Percentiles rank a stretch among this genome's conserved stretches.
These are phyloP conservation scores for Ustilago loliicola DNA, from an alignment of 1,284 basidiomycete genomes.

Conservation along the genomic window DNA sequence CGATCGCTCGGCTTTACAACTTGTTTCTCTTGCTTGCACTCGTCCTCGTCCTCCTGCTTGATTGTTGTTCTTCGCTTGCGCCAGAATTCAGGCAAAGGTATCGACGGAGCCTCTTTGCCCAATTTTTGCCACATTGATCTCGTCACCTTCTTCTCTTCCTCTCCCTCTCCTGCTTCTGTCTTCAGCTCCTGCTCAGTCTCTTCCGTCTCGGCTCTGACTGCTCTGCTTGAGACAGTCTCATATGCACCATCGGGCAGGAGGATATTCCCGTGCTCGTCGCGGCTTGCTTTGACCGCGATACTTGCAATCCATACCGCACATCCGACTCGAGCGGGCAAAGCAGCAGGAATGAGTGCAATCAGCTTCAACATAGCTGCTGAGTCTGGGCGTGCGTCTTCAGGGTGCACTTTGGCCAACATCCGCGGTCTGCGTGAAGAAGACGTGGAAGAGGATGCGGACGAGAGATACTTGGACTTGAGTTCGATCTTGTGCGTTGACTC, in stretches of 20 bases:
- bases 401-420: conserved; percentile 30
- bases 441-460: not conserved
- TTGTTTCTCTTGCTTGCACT: not conserved
- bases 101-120: conserved; percentile 24
- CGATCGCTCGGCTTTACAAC: not conserved
- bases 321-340: conserved; percentile 17
- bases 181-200: not conserved
- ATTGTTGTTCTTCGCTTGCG: not conserved
- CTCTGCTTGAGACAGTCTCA: not conserved
- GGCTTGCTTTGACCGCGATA: conserved; percentile 22
- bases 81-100: conserved; percentile 43
- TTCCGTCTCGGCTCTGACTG: not conserved
- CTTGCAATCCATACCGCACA: conserved; percentile 23
- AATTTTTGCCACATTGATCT: conserved; percentile 21
- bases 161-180: not conserved
- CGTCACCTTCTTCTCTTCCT: conserved; percentile 21
- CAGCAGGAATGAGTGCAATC: conserved; percentile 32
- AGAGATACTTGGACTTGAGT: conserved; percentile 33
- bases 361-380: conserved; percentile 34
- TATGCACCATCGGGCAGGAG: conserved; percentile 28
- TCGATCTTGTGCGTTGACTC: conserved; percentile 12
- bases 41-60: not conserved
- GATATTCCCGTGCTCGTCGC: conserved; percentile 39
- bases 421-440: conserved; percentile 18
- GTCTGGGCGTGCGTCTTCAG: conserved; percentile 18